phyloP scores from a whole-genome alignment of 345 rosid species.

The Arabidopsis suecica region DNA sequence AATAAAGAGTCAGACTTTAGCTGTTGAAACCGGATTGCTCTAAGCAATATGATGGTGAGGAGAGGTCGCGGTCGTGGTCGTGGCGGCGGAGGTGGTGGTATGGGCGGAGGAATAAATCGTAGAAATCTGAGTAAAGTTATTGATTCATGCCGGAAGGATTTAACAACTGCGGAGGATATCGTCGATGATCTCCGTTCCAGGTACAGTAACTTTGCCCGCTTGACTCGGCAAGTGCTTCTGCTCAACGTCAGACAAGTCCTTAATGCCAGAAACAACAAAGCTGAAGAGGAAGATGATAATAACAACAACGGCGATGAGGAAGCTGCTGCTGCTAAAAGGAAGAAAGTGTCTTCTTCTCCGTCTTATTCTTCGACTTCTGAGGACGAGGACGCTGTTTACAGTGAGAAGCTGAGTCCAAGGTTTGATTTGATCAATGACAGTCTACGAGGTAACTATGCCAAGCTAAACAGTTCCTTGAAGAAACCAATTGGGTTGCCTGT shows the following conservation, averaged over 20 bases:
- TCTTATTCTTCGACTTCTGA: constrained; percentile 55
- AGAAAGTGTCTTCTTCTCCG: constrained; percentile 31
- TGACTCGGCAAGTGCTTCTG: constrained; percentile 47
- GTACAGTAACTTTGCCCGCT: constrained; percentile 52
- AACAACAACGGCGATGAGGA: constrained; percentile 40
- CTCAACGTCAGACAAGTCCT: constrained; percentile 47
- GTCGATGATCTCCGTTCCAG: constrained; percentile 59
- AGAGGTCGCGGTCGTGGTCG: background rate
- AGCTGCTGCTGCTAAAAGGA: constrained; percentile 25
- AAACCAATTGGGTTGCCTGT: constrained; percentile 39
- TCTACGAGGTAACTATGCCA: constrained; percentile 54
- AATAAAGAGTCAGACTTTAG: background rate
- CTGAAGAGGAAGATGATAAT: constrained; percentile 7
- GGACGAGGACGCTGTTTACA: constrained; percentile 52
- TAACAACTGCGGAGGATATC: constrained; percentile 55
- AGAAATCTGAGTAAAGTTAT: constrained; percentile 49
- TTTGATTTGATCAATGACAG: constrained; percentile 64
- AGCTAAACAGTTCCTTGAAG: constrained; percentile 23
- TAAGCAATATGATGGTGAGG: background rate
- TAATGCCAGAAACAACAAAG: constrained; percentile 16
- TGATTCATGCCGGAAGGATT: constrained; percentile 44
- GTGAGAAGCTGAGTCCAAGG: constrained; percentile 55
- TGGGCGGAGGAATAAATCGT: constrained; percentile 49
- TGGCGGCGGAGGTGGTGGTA: constrained; percentile 47
- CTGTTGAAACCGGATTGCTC: background rate